Conservation (phyloP, 2,329 filamentous ascomycete species). For the Botrytis hyacinthi region DNA sequence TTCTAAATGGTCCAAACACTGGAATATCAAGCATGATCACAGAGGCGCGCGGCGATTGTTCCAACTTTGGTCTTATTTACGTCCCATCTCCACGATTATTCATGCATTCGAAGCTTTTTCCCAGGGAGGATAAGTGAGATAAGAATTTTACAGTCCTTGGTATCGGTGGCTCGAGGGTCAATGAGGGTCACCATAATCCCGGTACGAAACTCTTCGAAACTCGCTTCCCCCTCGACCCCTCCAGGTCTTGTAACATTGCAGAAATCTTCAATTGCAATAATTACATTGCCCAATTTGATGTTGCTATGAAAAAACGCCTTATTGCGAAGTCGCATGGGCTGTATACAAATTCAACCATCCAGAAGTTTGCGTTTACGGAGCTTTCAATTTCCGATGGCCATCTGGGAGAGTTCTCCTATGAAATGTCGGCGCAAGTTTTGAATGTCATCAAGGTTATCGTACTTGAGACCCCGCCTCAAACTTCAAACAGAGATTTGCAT, state of each 20-base stretch:
- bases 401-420: neutral
- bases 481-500: constrained; percentile 31
- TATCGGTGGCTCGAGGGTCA: constrained; percentile 17
- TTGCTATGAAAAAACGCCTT: neutral
- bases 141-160: constrained; percentile 10
- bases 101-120: constrained; percentile 16
- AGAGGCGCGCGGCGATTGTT: constrained; percentile 22
- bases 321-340: constrained; percentile 6
- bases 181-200: constrained; percentile 14
- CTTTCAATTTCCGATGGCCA: neutral
- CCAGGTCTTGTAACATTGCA: constrained; percentile 19
- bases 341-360: neutral
- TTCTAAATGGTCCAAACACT: constrained; percentile 17
- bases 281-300: neutral
- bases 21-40: neutral
- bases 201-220: constrained; percentile 21
- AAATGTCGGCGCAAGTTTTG: neutral
- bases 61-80: constrained; percentile 16
- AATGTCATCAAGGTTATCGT: constrained; percentile 8
- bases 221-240: constrained; percentile 19
- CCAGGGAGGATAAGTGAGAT: constrained; percentile 3
- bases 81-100: constrained; percentile 15
- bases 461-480: constrained; percentile 30
- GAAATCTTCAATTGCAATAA: constrained; percentile 23
- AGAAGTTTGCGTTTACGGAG: neutral